phyloP scores from a whole-genome alignment of 371 early-diverging fungal species.

The Umbelopsis sp. region DNA sequence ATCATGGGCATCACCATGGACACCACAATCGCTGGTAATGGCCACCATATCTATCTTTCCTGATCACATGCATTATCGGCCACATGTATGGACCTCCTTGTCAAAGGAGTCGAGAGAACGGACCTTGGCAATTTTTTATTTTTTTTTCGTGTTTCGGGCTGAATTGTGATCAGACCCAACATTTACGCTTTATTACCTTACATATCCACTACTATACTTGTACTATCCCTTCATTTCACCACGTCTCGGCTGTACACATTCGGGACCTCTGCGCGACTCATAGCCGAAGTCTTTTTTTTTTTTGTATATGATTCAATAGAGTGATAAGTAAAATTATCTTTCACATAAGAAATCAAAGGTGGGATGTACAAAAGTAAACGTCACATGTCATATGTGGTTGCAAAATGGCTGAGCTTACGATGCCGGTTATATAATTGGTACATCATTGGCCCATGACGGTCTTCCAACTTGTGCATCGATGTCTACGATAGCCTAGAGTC shows the following conservation, averaged over 20 bases:
- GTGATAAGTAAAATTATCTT: no score
- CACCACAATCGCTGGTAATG: conserved; percentile 1
- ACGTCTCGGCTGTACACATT: not conserved
- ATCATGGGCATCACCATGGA: not conserved
- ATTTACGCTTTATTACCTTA: not conserved
- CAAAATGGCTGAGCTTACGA: not conserved
- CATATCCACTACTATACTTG: not conserved
- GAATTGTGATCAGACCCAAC: not conserved
- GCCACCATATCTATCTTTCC: not conserved
- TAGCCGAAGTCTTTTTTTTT: no score
- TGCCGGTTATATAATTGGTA: conserved; percentile 3
- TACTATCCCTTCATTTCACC: not conserved
- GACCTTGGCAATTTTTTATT: not conserved
- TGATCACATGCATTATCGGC: not conserved
- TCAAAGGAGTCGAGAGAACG: not conserved
- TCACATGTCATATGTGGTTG: conserved; percentile 1
- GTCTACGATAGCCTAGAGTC: no score
- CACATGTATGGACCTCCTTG: not conserved
- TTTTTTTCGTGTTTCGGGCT: conserved; percentile 9
- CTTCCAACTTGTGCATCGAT: not conserved
- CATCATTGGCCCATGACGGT: conserved; percentile 10
- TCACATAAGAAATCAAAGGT: no score
- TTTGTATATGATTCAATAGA: no score
- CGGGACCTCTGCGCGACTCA: no score
- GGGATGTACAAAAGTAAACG: not conserved